Percentiles rank a stretch among this genome's conserved stretches.
Evolutionary conservation across 148 eudicot species (phyloP).

Genomic region (Silene uniflora): DNA sequence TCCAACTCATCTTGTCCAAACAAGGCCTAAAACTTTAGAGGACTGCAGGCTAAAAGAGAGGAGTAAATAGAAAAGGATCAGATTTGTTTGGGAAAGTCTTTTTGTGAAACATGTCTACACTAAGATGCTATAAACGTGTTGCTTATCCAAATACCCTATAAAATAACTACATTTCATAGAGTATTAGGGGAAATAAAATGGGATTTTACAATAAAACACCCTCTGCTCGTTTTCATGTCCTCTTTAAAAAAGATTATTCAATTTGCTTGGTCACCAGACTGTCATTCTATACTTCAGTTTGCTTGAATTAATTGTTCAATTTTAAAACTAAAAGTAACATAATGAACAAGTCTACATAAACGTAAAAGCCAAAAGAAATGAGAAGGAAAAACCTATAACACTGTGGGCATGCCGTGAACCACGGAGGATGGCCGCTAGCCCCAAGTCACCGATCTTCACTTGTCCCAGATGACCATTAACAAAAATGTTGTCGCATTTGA

Average conservation of each 20-base stretch:
- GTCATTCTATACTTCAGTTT: neutral
- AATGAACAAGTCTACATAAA: neutral
- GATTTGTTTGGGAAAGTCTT: no score
- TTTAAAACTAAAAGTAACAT: neutral
- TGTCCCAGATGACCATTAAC: slow-evolving; percentile 33
- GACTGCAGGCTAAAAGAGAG: no score
- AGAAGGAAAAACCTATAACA: slow-evolving; percentile 7
- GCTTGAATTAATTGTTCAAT: neutral
- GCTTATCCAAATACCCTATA: neutral
- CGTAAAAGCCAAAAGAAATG: slow-evolving; percentile 1
- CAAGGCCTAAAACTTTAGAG: no score
- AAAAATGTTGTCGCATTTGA: slow-evolving; percentile 40
- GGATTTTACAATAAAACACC: neutral
- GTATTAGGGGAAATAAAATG: neutral
- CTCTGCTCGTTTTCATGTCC: neutral
- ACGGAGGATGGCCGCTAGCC: slow-evolving; percentile 27
- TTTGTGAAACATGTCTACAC: no score
- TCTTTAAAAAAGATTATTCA: neutral
- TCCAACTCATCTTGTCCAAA: no score
- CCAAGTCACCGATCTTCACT: slow-evolving; percentile 36
- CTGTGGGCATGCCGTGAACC: slow-evolving; percentile 12
- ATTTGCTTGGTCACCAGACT: neutral
- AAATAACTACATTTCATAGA: neutral
- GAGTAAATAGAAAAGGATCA: no score
- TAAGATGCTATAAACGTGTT: neutral